phyloP scores from a whole-genome alignment of 176 grass and related monocot genomes.

The Triticum turgidum region DNA sequence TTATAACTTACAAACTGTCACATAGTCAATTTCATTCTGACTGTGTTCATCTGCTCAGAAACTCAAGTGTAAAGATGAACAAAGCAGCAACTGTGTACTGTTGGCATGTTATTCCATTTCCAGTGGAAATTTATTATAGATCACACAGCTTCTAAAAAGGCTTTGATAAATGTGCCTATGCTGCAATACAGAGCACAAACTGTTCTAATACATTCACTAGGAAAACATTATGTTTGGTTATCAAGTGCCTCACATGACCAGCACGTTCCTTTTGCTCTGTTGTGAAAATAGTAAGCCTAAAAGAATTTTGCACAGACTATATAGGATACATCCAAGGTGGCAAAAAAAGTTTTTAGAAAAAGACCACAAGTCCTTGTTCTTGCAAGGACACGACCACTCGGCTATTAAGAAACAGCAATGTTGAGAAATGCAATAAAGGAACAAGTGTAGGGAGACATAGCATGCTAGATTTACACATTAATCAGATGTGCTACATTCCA shows the following conservation, averaged over 20 bases:
- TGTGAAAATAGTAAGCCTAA: neutral
- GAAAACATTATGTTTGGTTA: neutral
- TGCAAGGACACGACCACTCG: neutral
- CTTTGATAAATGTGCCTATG: neutral
- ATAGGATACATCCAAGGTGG: neutral
- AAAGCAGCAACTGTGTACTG: slow-evolving; percentile 5
- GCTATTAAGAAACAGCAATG: slow-evolving; percentile 4
- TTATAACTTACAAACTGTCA: neutral
- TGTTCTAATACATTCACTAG: neutral
- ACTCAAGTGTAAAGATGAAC: neutral
- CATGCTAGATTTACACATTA: neutral
- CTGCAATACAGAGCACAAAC: neutral
- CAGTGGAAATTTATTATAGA: neutral
- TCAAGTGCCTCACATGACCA: neutral
- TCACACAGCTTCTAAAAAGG: neutral
- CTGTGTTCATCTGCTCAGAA: neutral
- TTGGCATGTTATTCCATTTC: neutral
- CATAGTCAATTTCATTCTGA: neutral
- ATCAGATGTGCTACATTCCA: slow-evolving; percentile 6
- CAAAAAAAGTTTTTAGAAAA: neutral
- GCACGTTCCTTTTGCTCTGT: neutral
- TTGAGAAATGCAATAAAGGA: neutral
- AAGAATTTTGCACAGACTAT: neutral
- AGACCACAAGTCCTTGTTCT: neutral
- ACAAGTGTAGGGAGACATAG: neutral